A percentile compares a stretch with the other conserved stretches of the same genome.
Evolutionary conservation across 306 rosid species (phyloP).

Genomic region (Gleditsia sinensis): DNA sequence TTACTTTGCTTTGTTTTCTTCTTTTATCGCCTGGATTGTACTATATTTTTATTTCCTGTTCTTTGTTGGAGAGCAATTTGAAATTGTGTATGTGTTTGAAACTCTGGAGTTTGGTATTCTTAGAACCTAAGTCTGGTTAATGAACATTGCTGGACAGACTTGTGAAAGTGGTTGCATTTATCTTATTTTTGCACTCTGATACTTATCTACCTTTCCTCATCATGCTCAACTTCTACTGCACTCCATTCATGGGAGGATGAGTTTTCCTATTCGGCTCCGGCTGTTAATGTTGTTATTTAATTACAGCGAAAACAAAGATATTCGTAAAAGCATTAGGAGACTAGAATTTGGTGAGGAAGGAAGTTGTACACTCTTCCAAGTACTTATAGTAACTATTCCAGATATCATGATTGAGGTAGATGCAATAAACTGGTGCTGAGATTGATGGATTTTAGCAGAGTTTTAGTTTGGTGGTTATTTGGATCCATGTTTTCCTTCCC

Average conservation of each 20-base stretch:
- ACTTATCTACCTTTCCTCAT: conserved; percentile 55
- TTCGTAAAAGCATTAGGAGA: conserved; percentile 44
- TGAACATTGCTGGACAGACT: conserved; percentile 52
- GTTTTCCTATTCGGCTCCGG: conserved; percentile 49
- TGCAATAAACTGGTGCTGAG: conserved; percentile 12
- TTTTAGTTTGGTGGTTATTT: background rate
- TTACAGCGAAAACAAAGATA: conserved; percentile 55
- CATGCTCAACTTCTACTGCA: conserved; percentile 50
- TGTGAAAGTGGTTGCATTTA: conserved; percentile 47
- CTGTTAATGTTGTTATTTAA: conserved; percentile 50
- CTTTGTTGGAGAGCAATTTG: background rate
- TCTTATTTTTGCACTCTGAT: conserved; percentile 49
- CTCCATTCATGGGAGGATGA: conserved; percentile 53
- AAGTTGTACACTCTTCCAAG: conserved; percentile 45
- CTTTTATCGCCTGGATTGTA: too few species aligned
- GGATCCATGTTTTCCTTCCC: background rate
- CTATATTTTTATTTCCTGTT: too few species aligned
- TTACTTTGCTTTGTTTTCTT: too few species aligned
- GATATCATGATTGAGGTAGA: conserved; percentile 55
- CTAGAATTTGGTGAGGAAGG: conserved; percentile 50
- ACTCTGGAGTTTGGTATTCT: background rate
- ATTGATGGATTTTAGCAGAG: background rate
- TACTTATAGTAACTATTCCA: conserved; percentile 49
- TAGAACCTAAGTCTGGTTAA: background rate
- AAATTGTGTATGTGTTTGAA: background rate